Evolutionary conservation across 2,329 filamentous ascomycete genomes (phyloP), one percentile per base, ranked within the genome.

Genomic region (Phaeosphaeriaceae sp.): DNA sequence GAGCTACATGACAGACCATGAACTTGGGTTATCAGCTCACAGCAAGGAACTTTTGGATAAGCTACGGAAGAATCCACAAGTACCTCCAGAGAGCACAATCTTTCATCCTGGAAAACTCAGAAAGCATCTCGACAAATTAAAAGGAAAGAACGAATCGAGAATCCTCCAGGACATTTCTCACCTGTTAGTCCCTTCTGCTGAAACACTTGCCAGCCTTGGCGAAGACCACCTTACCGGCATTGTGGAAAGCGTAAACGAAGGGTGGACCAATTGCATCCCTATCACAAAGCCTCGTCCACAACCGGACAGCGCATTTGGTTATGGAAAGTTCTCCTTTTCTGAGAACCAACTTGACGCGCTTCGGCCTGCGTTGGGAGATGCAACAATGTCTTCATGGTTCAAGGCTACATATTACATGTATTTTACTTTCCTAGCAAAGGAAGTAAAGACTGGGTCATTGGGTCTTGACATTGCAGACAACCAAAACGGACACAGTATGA

Each of bases 391-490:
- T 43, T 80, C 72, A n/a, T 72, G 63, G 51, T 78, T 80, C 43
- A 76, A 77, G 67, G 72, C 56, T 8, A 80, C 75, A 8, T 75
- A 70, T 44, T 63, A 73, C 4, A 79, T 80, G 68, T 77, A 74
- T 63, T 80, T 82, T 51, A 77, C 78, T 2, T 81, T 80, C 53
- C 64, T 81, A 0, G 74, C 74, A 0, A 79, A 73, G 57, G 76
- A 81, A 56, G 76, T 79, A 1, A 79, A 79, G 58, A 77, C 72
- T 50, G 70, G 75, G 32, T 55, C 63, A 21, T 64, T 52, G 18
- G 66, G 55, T 1, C 73, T 52, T 52, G 62, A 67, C 23, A 48
- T 58, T 33, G 60, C 68, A 21, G 37, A 39, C 36, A 32, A 17
- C 18, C 20, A 13, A 32, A 64, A 64, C 43, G 55, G 52, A 6